A percentile compares a stretch with the other conserved stretches of the same genome.
phyloP scores from a whole-genome alignment of 2,329 filamentous ascomycete species.

The Albophoma yamanashiensis region DNA sequence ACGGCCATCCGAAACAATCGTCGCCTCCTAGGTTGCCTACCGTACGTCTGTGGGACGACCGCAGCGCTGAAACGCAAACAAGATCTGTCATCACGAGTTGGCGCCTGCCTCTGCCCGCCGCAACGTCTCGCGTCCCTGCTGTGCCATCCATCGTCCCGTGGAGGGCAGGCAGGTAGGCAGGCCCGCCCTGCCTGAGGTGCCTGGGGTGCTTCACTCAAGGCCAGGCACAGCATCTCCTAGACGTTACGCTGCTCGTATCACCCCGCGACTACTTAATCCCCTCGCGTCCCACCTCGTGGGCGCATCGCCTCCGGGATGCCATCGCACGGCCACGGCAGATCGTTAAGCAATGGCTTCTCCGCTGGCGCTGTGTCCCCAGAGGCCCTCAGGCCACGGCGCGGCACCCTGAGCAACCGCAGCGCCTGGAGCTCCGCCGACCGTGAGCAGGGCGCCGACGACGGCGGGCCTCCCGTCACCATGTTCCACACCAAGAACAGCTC shows the following conservation, averaged over 20 bases:
- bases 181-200: not conserved
- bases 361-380: not conserved
- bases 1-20: not conserved
- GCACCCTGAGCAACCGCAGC: not conserved
- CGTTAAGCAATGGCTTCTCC: not conserved
- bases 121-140: not conserved
- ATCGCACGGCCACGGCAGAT: not conserved
- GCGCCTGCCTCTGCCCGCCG: not conserved
- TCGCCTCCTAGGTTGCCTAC: not conserved
- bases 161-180: not conserved
- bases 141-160: not conserved
- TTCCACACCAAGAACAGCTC: not conserved
- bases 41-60: not conserved
- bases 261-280: not conserved
- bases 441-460: not conserved
- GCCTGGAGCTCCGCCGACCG: not conserved
- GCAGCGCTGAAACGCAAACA: not conserved
- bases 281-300: not conserved
- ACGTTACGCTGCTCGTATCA: not conserved
- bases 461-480: not conserved
- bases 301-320: not conserved
- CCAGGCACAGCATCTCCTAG: too few species aligned
- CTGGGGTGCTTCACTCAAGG: not conserved
- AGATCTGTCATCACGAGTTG: not conserved
- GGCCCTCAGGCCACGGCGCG: not conserved